Conservation (phyloP, 2,329 filamentous ascomycete genomes). For the Rutstroemia sydowiana region DNA sequence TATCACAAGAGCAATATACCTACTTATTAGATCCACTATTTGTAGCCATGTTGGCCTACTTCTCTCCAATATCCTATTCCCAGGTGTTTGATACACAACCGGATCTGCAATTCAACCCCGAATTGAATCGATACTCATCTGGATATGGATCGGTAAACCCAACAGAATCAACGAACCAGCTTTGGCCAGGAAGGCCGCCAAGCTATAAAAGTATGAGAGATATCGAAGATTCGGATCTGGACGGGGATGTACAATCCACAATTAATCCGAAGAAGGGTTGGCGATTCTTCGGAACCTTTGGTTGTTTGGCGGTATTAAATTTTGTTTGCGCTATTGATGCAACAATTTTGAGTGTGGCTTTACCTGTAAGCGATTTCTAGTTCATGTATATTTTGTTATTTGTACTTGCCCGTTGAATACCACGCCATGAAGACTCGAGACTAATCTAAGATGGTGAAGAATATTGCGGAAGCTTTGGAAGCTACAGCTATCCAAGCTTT, state of each 20-base stretch:
- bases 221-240: neutral
- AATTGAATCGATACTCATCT: no score
- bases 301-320: constrained; percentile 21
- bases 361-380: constrained; percentile 17
- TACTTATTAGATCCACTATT: no score
- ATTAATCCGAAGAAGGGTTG: constrained; percentile 6
- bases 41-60: no score
- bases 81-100: no score
- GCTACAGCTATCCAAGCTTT: constrained; percentile 54
- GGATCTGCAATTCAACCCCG: no score
- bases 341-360: constrained; percentile 42
- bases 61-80: no score
- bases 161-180: no score
- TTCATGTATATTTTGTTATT: neutral
- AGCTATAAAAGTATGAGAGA: no score
- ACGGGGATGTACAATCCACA: no score
- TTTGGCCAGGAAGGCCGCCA: no score
- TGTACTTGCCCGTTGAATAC: neutral
- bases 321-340: constrained; percentile 59
- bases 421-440: neutral
- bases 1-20: no score
- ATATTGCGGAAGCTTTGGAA: constrained; percentile 47
- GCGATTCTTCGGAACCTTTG: constrained; percentile 21
- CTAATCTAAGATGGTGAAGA: constrained; percentile 22
- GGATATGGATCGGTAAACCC: no score